Percentiles rank a stretch among this genome's conserved stretches.
phyloP scores from a whole-genome alignment of 1,284 basidiomycete species.

The Inonotus obliquus region DNA sequence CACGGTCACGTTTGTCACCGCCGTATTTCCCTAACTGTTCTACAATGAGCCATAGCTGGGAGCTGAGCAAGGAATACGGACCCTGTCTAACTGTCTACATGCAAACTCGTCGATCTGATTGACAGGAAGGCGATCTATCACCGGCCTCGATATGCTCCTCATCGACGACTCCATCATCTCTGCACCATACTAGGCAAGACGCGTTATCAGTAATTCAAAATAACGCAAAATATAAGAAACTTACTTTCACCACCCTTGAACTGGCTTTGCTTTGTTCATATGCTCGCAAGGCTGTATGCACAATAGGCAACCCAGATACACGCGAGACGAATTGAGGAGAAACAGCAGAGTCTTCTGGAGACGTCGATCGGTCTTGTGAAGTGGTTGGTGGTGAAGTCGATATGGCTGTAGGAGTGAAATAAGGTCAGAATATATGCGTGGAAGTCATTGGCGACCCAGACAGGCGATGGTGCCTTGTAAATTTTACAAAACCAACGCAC shows the following conservation, averaged over 20 bases:
- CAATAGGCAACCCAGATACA: constrained; percentile 49
- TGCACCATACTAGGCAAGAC: constrained; percentile 66
- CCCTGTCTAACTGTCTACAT: constrained; percentile 77
- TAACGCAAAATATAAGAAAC: constrained; percentile 20
- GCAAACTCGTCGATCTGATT: constrained; percentile 86
- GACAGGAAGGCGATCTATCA: constrained; percentile 73
- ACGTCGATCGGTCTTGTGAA: constrained; percentile 16
- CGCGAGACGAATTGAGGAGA: constrained; percentile 42
- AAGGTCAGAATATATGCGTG: constrained; percentile 12
- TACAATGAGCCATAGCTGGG: constrained; percentile 14
- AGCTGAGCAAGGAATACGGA: constrained; percentile 34
- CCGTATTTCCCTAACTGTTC: constrained; percentile 24
- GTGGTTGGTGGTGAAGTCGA: background rate
- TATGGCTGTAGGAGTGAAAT: constrained; percentile 11
- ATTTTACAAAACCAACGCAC: constrained; percentile 13
- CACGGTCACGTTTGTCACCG: constrained; percentile 20
- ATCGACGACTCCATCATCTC: constrained; percentile 86
- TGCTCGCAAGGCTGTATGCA: constrained; percentile 64
- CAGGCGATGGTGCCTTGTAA: background rate
- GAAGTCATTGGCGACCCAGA: background rate
- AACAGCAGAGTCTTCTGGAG: constrained; percentile 23
- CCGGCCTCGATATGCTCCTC: constrained; percentile 79
- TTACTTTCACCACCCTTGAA: constrained; percentile 74
- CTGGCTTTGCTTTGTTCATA: constrained; percentile 78
- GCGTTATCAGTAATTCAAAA: background rate